Evolutionary conservation across 164 flowering plant genomes (phyloP), one percentile per base, ranked within the genome.

Genomic region (Nymphaea thermarum): DNA sequence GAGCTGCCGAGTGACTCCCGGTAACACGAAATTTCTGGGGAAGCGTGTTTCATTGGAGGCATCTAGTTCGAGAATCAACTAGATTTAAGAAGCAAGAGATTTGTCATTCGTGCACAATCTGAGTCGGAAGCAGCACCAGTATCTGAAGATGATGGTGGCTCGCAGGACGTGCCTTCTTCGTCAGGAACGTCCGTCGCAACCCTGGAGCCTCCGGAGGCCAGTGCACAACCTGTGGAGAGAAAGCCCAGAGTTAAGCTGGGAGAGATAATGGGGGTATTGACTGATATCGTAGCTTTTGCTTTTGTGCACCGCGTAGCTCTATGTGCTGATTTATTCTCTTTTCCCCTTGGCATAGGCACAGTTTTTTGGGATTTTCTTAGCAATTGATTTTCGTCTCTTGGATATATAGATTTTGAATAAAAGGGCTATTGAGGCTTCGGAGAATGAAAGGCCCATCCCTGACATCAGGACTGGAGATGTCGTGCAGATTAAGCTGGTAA

Each of bases 381-480:
- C 17, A 61, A 44, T 61, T 43, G 71, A 43, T 18, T 11, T 25
- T 63, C 64, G 3, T 5, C 61, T 67, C 68, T 66, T 68, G 68
- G 72, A 42, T 43, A 41, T 11, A 55, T 76, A 91, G 98, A 89
- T 95, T 71, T 75, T 95, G 80, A 85, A 92, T 71, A 87, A 85
- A 75, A 78, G 82, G 72, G 99, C 96, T 36, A 65, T 95, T 72
- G 99, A 90, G 68, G 96, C 90, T 14, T 71, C 87, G 12, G 88
- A 82, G 61, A 70, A 73, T 43, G 79, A 67, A 71, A 75, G 93
- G 66, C 88, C 89, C 11, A 65, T 77, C 43, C 99, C 98, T 11
- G 97, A 90, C 45, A 72, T 92, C 44, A 85, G 96, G 71, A 78
- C 86, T 25, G 98, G 98, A 51, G 98, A 95, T 72, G 76, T 95